Evolutionary conservation across 495 filamentous ascomycete species (phyloP), one percentile per base, ranked within the genome.

Genomic region (Penicillium waksmanii): DNA sequence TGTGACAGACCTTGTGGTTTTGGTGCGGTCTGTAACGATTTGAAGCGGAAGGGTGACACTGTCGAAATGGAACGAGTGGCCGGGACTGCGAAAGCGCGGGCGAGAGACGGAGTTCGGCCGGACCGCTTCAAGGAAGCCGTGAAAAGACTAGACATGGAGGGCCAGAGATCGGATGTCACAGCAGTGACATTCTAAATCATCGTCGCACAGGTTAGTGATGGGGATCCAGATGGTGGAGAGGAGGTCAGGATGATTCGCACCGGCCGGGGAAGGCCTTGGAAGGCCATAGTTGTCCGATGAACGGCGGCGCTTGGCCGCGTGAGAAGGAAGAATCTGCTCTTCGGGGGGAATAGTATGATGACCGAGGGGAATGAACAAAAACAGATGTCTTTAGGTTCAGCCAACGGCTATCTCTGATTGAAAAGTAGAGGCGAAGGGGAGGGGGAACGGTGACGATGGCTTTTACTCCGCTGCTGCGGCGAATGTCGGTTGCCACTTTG

Each of bases 221-320:
- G 12, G 44, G 11, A 38, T 31, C 19, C 23, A n/a, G 49, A 31
- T 49, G 15, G 15, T 18, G 18, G 33, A 34, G 23, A 49, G 40
- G n/a, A 19, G 40, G 23, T 25, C 23, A 57, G 18, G 9, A 23
- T 40, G 33, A 17, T 35, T 42, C 77, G 62, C 70, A 79, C 78
- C 56, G 75, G 68, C 68, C 74, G 70, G 49, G 68, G 67, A 47
- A 75, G 68, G 50, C 77, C 65, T 72, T 80, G 78, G 62, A 81
- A 80, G 65, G 77, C 79, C 81, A 83, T 83, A 67, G 58, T 72
- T 72, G 71, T 74, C 69, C 65, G 66, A 63, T 69, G 27, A 58
- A 61, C 43, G 69, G 72, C 76, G 75, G 77, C 76, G 50, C 76
- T 67, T 48, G 75, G 77, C 77, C 77, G 76, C 71, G 55, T 49